These are phyloP conservation scores for Fomitopsis serialis DNA, from an alignment of 768 basidiomycete genomes.

Conservation along the genomic window DNA sequence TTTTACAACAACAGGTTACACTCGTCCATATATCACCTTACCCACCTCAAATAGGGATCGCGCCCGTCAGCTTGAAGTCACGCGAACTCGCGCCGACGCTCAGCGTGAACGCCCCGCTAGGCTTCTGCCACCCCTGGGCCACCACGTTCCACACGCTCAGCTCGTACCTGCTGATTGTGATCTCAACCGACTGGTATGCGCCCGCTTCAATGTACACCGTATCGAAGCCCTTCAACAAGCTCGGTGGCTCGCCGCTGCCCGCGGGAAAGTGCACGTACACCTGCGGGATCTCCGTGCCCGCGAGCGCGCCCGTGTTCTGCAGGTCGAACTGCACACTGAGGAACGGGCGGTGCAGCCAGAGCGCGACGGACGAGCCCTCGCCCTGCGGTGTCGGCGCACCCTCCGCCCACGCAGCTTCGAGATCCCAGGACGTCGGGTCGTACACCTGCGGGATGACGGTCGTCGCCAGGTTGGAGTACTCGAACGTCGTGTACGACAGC, in stretches of 20 bases:
- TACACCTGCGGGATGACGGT: constrained; percentile 29
- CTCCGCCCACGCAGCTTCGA: constrained; percentile 50
- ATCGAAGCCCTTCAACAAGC: constrained; percentile 62
- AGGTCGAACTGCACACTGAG: constrained; percentile 61
- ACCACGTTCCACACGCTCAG: constrained; percentile 73
- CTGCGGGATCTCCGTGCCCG: constrained; percentile 76
- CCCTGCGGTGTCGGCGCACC: constrained; percentile 50
- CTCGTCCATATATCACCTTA: background rate
- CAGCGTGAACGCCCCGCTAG: constrained; percentile 55
- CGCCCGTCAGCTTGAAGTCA: constrained; percentile 49
- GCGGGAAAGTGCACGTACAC: constrained; percentile 67
- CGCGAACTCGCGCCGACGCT: constrained; percentile 68
- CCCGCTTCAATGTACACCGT: constrained; percentile 47
- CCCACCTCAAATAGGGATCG: constrained; percentile 18
- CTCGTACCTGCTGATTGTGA: constrained; percentile 64
- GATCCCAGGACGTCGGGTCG: constrained; percentile 30
- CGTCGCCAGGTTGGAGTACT: constrained; percentile 57
- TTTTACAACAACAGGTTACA: no score
- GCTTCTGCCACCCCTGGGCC: constrained; percentile 71
- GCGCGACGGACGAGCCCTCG: constrained; percentile 54
- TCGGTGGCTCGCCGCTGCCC: constrained; percentile 55
- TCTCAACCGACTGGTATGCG: constrained; percentile 38
- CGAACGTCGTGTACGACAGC: constrained; percentile 78
- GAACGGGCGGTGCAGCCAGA: constrained; percentile 68
- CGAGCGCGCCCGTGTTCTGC: constrained; percentile 53